Conservation (phyloP, 768 basidiomycete species). For the Glaciozyma antarctica region DNA sequence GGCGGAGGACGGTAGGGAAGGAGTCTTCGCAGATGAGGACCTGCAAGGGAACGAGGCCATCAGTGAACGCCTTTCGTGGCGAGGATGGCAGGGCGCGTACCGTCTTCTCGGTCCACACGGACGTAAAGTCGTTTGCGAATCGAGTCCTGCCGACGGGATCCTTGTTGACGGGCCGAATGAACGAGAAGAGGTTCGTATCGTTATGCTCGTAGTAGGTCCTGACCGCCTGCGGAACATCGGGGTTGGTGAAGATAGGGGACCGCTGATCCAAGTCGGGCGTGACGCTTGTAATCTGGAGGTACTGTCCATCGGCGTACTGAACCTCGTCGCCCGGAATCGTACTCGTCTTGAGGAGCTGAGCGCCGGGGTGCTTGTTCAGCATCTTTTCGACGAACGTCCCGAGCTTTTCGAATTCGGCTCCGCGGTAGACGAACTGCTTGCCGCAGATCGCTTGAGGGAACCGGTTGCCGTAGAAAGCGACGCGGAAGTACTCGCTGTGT, state of each 20-base stretch:
- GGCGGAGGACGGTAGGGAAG: constrained; percentile 81
- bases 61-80: not conserved
- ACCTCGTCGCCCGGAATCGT: constrained; percentile 74
- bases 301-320: constrained; percentile 66
- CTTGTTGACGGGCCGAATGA: constrained; percentile 58
- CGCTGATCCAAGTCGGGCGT: constrained; percentile 66
- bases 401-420: constrained; percentile 89
- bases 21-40: constrained; percentile 64
- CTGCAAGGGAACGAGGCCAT: constrained; percentile 31
- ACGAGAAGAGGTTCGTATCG: constrained; percentile 73
- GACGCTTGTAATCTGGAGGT: constrained; percentile 80
- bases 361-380: constrained; percentile 37
- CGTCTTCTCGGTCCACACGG: constrained; percentile 74
- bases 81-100: not conserved
- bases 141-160: constrained; percentile 43
- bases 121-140: constrained; percentile 26
- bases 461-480: constrained; percentile 75
- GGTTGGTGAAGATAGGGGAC: constrained; percentile 57
- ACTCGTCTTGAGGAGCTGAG: constrained; percentile 61
- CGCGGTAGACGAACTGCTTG: constrained; percentile 87
- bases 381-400: constrained; percentile 71
- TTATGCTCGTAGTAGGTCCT: constrained; percentile 82
- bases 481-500: constrained; percentile 62
- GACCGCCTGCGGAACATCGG: constrained; percentile 25
- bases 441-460: constrained; percentile 75